These are phyloP conservation scores for Tolypocladium guangdongense DNA, from an alignment of 2,329 filamentous ascomycete species.

Conservation along the genomic window DNA sequence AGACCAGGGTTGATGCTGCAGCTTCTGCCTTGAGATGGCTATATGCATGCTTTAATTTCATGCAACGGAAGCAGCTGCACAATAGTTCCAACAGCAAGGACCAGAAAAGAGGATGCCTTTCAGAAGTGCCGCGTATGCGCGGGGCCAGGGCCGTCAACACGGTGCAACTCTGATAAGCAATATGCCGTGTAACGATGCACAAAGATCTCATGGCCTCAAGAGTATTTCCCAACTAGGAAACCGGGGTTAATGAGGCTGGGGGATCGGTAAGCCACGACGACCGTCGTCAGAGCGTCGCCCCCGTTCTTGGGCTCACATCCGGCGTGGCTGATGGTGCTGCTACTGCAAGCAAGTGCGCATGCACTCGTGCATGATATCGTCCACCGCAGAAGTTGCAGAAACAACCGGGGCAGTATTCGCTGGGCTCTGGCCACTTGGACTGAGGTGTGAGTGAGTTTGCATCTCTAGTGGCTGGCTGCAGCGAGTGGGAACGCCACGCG, in stretches of 20 bases:
- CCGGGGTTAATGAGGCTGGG: neutral
- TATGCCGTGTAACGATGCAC: neutral
- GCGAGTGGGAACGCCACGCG: neutral
- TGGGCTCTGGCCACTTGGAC: no score
- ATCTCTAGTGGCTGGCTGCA: neutral
- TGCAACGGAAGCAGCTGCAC: neutral
- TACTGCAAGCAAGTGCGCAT: neutral
- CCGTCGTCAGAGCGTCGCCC: neutral
- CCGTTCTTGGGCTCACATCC: neutral
- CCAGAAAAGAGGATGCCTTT: neutral
- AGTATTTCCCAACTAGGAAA: neutral
- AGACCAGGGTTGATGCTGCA: neutral
- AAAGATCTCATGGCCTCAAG: neutral
- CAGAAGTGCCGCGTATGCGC: neutral
- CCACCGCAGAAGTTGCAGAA: neutral
- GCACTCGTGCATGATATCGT: neutral
- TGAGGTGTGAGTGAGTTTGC: neutral
- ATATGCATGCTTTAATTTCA: neutral
- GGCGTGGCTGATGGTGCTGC: neutral
- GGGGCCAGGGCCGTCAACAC: neutral
- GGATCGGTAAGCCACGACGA: neutral
- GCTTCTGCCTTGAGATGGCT: neutral
- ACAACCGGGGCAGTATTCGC: neutral
- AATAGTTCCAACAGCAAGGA: neutral
- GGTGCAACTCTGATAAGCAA: neutral